These are phyloP conservation scores for Phytopythium cucurbitacearum DNA, from an alignment of 352 stramenopile species.

Conservation along the genomic window DNA sequence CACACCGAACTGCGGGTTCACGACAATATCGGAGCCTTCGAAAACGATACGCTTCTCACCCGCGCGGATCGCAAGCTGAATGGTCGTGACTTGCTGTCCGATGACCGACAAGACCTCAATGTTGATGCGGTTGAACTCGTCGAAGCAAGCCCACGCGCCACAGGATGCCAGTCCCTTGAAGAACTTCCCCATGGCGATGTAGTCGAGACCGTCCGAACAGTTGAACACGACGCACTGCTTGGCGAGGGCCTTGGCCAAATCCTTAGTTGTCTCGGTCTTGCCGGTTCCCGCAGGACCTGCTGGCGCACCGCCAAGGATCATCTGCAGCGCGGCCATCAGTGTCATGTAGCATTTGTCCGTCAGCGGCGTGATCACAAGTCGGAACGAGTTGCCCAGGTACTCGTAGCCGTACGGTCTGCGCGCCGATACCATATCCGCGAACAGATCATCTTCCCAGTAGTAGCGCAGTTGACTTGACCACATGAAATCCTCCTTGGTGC, in stretches of 20 bases:
- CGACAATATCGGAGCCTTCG: conserved; percentile 92
- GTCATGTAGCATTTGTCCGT: conserved; percentile 97
- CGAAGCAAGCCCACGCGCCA: conserved; percentile 90
- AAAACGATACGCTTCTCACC: conserved; percentile 89
- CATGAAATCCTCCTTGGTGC: conserved; percentile 85
- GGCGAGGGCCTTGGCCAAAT: conserved; percentile 92
- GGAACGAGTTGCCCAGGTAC: conserved; percentile 95
- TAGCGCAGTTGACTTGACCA: conserved; percentile 90
- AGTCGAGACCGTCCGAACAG: conserved; percentile 92
- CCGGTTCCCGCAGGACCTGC: conserved; percentile 91
- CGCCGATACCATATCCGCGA: conserved; percentile 88
- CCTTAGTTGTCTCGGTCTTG: conserved; percentile 96
- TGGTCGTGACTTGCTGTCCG: conserved; percentile 89
- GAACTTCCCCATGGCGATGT: conserved; percentile 94
- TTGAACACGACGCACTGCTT: conserved; percentile 96
- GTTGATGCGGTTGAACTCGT: conserved; percentile 90
- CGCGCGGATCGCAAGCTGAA: conserved; percentile 84
- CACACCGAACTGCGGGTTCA: conserved; percentile 90
- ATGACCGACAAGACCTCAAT: conserved; percentile 88
- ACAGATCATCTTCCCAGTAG: conserved; percentile 92
- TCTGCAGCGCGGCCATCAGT: conserved; percentile 94
- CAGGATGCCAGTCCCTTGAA: conserved; percentile 93
- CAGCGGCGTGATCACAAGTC: conserved; percentile 94
- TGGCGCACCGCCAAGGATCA: conserved; percentile 92
- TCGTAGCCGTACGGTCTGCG: conserved; percentile 93